These are phyloP conservation scores for Saccharomyces eubayanus DNA, from an alignment of 805 yeast species.

Conservation along the genomic window DNA sequence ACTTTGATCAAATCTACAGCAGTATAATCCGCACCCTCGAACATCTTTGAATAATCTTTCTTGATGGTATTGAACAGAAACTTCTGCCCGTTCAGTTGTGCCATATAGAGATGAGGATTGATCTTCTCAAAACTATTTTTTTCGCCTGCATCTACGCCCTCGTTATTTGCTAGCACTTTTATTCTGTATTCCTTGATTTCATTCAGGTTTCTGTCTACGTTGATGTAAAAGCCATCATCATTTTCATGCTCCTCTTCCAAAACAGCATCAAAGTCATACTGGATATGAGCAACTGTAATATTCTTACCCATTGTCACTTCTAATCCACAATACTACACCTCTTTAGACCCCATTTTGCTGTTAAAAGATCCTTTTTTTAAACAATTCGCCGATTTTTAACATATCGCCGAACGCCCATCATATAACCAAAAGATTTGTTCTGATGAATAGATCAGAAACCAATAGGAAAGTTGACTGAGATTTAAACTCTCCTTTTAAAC, in stretches of 20 bases:
- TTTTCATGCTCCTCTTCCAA: conserved; percentile 17
- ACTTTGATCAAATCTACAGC: conserved; percentile 30
- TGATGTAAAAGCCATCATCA: conserved; percentile 39
- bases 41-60: conserved; percentile 2
- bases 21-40: conserved; percentile 18
- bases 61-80: conserved; percentile 10
- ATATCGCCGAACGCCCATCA: background rate
- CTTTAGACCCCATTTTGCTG: background rate
- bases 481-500: background rate
- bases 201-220: conserved; percentile 22
- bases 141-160: conserved; percentile 8
- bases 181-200: conserved; percentile 27
- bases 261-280: conserved; percentile 40
- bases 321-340: background rate
- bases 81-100: conserved; percentile 7
- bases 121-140: conserved; percentile 7
- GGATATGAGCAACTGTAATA: conserved; percentile 30
- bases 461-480: background rate
- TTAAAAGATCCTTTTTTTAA: background rate
- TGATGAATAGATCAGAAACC: background rate
- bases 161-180: conserved; percentile 15
- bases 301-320: background rate
- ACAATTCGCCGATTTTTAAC: background rate
- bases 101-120: conserved; percentile 7
- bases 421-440: background rate